Evolutionary conservation across 495 filamentous ascomycete species (phyloP), one percentile per base, ranked within the genome.

Genomic region (Thozetella sp.): DNA sequence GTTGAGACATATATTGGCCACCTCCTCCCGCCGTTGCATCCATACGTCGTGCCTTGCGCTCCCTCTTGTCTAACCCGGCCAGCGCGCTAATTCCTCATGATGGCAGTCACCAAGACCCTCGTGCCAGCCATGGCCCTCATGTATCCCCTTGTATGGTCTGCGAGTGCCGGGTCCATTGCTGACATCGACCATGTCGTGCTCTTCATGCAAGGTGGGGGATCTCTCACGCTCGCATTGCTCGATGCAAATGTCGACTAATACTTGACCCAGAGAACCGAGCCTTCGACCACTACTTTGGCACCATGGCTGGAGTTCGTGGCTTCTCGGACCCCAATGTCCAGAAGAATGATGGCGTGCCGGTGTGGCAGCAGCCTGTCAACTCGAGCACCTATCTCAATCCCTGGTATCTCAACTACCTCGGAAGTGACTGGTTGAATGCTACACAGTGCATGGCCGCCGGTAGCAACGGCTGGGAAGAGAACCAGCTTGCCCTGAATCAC

Each of bases 301-400:
- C 81, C 0, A 83, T 86, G 81, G 74, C 81, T 10, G 83, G 83
- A 25, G 77, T 83, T 22, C 77, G 83, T 46, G 83, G 83, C 9
- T 86, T 84, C 65, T 76, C 76, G 34, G 83, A 86, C 54, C 81
- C 83, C 12, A 86, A 86, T 60, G 79, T 83, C 2, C 81, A 86
- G 61, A 70, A 84, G 30, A 84, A 83, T 46, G 72, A 76, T 55
- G 75, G 72, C 3, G 59, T 65, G 22, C 67, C 79, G 0, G 79
- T 83, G 20, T 84, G 74, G 74, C 63, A 83, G 54, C 81, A 85
- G 75, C 75, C 51, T 57, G 76, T 77, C 37, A 69, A 67, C 25
- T 60, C 65, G 11, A 70, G 76, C 15, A 70, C 72, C 3, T 74
- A 71, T 20, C 71, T 85, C 13, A 69, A 82, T 6, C 83, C 83